These are phyloP conservation scores for Penicillium psychrofluorescens DNA, from an alignment of 495 filamentous ascomycete species.

Conservation along the genomic window DNA sequence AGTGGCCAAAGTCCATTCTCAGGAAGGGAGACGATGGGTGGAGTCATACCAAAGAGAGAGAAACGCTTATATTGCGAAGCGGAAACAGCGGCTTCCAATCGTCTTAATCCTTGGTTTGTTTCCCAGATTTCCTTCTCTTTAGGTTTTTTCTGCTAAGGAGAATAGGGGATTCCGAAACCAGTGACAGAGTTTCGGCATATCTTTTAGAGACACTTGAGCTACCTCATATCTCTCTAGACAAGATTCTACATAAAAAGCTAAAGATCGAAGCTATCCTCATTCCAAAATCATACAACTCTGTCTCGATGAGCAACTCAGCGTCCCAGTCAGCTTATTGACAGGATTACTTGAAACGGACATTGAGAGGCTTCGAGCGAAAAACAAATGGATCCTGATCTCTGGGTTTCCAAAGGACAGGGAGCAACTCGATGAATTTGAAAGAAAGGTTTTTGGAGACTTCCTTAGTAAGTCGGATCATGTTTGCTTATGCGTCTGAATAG, in stretches of 20 bases:
- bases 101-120: not conserved
- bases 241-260: not conserved
- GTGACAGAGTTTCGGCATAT: not conserved
- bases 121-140: too few relatives aligned
- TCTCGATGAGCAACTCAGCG: not conserved
- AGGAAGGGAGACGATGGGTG: not conserved
- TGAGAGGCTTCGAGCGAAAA: not conserved
- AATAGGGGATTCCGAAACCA: not conserved
- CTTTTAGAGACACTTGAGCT: not conserved
- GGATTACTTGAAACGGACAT: not conserved
- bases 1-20: not conserved
- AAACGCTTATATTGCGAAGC: not conserved
- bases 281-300: not conserved
- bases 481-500: not conserved
- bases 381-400: not conserved
- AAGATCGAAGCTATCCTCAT: not conserved
- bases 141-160: not conserved
- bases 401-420: not conserved
- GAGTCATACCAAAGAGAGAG: not conserved
- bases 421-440: not conserved
- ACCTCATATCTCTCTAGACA: not conserved
- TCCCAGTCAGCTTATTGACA: not conserved
- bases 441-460: not conserved
- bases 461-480: not conserved
- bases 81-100: not conserved